These are phyloP conservation scores for Epithemia pelagica DNA, from an alignment of 108 stramenopile species.

Conservation along the genomic window DNA sequence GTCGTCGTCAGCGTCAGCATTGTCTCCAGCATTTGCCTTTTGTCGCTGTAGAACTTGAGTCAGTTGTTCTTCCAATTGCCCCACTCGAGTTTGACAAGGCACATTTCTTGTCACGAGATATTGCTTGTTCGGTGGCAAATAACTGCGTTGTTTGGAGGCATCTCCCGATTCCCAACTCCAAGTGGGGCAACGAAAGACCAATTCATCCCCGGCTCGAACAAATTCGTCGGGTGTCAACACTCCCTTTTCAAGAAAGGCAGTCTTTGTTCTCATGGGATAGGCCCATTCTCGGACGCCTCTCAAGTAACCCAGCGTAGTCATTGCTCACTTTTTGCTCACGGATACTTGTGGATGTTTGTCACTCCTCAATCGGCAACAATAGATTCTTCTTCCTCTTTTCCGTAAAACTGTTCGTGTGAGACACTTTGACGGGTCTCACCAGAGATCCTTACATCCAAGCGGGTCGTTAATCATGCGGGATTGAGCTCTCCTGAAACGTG, in stretches of 20 bases:
- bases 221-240: slow-evolving; percentile 91
- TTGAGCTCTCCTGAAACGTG: too few species aligned
- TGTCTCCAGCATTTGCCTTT: background rate
- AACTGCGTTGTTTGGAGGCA: slow-evolving; percentile 37
- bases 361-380: too few species aligned
- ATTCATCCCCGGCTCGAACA: slow-evolving; percentile 70
- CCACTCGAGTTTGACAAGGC: slow-evolving; percentile 73
- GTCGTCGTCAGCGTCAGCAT: slow-evolving; percentile 48
- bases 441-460: too few species aligned
- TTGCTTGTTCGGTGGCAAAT: slow-evolving; percentile 86
- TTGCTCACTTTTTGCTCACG: too few species aligned
- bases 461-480: too few species aligned
- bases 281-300: slow-evolving; percentile 75
- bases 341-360: too few species aligned
- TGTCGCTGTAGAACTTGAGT: slow-evolving; percentile 15
- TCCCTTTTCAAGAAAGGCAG: slow-evolving; percentile 85
- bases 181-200: slow-evolving; percentile 89
- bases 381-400: too few species aligned
- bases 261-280: slow-evolving; percentile 76
- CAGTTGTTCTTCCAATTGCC: slow-evolving; percentile 62
- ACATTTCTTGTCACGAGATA: slow-evolving; percentile 87
- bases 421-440: too few species aligned
- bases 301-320: slow-evolving; percentile 24
- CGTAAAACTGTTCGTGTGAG: too few species aligned
- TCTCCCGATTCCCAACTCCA: slow-evolving; percentile 77